A percentile compares a stretch with the other conserved stretches of the same genome.
phyloP scores from a whole-genome alignment of 805 yeast genomes.

The Vanderwaltozyma verrucispora region DNA sequence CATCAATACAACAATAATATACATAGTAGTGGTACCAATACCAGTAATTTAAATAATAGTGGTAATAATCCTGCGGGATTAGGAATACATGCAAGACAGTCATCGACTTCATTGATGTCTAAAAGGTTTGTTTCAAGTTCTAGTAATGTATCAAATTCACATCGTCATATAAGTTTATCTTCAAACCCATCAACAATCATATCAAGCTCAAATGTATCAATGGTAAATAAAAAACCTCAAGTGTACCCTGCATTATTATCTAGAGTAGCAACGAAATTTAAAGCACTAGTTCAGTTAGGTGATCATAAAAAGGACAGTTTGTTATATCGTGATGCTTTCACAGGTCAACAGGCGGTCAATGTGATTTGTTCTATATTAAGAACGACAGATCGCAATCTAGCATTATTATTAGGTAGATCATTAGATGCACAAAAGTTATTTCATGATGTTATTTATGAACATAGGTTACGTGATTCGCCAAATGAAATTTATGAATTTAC shows the following conservation, averaged over 20 bases:
- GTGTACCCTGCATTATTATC: slow-evolving; percentile 89
- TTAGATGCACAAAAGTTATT: slow-evolving; percentile 89
- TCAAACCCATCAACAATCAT: slow-evolving; percentile 1
- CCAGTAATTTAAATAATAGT: neutral
- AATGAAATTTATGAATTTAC: slow-evolving; percentile 82
- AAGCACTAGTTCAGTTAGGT: slow-evolving; percentile 56
- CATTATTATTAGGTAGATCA: slow-evolving; percentile 79
- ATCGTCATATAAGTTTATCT: slow-evolving; percentile 1
- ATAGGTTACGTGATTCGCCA: slow-evolving; percentile 77
- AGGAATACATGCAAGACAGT: slow-evolving; percentile 38
- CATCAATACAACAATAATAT: no score
- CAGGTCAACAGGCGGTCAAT: slow-evolving; percentile 91
- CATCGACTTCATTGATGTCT: slow-evolving; percentile 31
- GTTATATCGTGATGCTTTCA: slow-evolving; percentile 84
- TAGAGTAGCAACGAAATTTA: slow-evolving; percentile 69
- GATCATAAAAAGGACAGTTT: slow-evolving; percentile 84
- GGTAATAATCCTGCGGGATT: slow-evolving; percentile 18
- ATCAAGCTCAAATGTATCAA: slow-evolving; percentile 9
- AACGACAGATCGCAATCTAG: slow-evolving; percentile 85
- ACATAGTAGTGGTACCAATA: neutral
- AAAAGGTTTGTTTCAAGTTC: slow-evolving; percentile 31
- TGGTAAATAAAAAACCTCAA: slow-evolving; percentile 38
- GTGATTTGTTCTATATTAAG: slow-evolving; percentile 75
- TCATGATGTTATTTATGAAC: slow-evolving; percentile 94
- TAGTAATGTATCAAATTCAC: slow-evolving; percentile 4